A percentile compares a stretch with the other conserved stretches of the same genome.
phyloP scores from a whole-genome alignment of 352 stramenopile genomes.

The Phytophthora vignae region DNA sequence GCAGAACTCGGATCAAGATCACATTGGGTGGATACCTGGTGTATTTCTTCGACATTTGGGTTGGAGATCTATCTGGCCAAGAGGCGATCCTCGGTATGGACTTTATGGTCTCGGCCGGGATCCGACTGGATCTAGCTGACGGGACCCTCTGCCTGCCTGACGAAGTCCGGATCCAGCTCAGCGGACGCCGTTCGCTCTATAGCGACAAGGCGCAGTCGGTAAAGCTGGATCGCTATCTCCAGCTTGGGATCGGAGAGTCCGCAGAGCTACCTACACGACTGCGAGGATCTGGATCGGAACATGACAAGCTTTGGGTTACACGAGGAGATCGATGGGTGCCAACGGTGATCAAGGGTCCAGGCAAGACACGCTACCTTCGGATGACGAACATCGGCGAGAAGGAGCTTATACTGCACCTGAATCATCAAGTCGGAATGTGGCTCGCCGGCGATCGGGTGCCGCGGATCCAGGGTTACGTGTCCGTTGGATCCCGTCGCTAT shows the following conservation, averaged over 20 bases:
- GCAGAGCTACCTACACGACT: not conserved
- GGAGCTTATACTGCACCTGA: not conserved
- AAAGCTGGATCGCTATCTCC: not conserved
- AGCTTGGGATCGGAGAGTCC: not conserved
- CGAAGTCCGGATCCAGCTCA: slow-evolving; percentile 14
- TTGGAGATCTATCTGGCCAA: not conserved
- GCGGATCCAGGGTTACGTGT: slow-evolving; percentile 11
- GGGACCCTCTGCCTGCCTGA: not conserved
- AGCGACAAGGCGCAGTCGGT: not conserved
- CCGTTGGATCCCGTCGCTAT: not conserved
- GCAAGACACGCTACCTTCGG: not conserved
- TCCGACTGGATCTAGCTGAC: slow-evolving; percentile 11
- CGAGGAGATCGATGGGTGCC: slow-evolving; percentile 10
- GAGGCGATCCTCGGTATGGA: not conserved
- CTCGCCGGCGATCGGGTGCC: slow-evolving; percentile 6
- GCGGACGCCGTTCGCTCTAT: not conserved
- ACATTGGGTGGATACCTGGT: not conserved
- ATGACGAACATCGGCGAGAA: slow-evolving; percentile 11
- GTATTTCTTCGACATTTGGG: not conserved
- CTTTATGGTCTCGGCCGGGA: slow-evolving; percentile 22
- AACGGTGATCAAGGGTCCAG: not conserved
- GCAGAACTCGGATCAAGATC: not conserved
- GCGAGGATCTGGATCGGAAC: not conserved
- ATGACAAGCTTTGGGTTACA: slow-evolving; percentile 16
- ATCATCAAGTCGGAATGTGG: slow-evolving; percentile 9